Conservation (phyloP, 2,329 filamentous ascomycete species). For the Beauveria medogensis region DNA sequence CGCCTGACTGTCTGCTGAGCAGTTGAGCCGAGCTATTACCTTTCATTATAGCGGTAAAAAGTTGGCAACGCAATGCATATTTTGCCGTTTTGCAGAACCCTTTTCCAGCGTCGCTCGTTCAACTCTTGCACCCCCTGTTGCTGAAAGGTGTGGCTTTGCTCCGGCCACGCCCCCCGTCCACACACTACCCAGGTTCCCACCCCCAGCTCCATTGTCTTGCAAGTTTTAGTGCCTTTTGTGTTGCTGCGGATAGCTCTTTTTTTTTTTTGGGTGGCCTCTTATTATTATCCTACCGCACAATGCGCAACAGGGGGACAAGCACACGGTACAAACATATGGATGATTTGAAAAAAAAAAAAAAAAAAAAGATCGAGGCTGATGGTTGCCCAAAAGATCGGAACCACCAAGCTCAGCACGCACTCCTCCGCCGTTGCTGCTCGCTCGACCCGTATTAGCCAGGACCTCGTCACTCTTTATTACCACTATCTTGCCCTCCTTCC, state of each 20-base stretch:
- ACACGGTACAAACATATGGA: not conserved
- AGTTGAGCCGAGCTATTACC: too few relatives aligned
- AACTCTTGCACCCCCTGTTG: not conserved
- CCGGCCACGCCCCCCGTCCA: not conserved
- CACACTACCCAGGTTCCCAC: not conserved
- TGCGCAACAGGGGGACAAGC: not conserved
- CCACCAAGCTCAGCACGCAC: not conserved
- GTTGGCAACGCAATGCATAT: too few relatives aligned
- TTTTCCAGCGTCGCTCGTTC: not conserved
- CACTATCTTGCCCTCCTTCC: not conserved
- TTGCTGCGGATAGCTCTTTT: not conserved
- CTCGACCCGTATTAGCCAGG: not conserved
- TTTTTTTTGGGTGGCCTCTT: too few relatives aligned
- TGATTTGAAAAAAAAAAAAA: not conserved
- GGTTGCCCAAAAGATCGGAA: not conserved
- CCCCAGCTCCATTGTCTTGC: conserved; percentile 1
- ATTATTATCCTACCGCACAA: not conserved
- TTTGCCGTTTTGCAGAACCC: too few relatives aligned
- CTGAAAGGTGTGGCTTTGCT: not conserved
- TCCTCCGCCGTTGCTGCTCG: not conserved
- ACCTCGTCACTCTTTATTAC: conserved; percentile 1
- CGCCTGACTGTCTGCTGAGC: too few relatives aligned
- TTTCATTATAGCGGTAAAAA: too few relatives aligned
- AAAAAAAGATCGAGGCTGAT: conserved; percentile 4
- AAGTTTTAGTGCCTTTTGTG: not conserved